These are phyloP conservation scores for Aspergillus neotritici DNA, from an alignment of 2,329 filamentous ascomycete species.

Conservation along the genomic window DNA sequence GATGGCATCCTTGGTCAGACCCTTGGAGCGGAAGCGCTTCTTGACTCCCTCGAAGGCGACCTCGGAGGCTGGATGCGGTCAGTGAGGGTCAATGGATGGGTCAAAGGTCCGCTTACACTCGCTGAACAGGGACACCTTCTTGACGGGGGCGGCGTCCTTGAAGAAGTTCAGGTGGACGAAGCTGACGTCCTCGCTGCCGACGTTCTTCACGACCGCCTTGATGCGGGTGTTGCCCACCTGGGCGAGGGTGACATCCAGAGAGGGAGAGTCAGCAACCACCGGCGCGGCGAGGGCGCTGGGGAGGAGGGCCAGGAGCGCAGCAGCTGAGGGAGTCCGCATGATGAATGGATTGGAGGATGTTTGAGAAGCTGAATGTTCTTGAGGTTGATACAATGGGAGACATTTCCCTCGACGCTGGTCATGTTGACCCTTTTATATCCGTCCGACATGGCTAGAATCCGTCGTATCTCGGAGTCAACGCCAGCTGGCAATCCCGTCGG, in stretches of 20 bases:
- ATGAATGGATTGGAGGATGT: constrained; percentile 3
- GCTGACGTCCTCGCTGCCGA: constrained; percentile 26
- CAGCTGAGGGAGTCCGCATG: constrained; percentile 18
- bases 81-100: background rate
- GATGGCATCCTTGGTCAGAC: constrained; percentile 25
- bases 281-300: constrained; percentile 18
- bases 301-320: constrained; percentile 18
- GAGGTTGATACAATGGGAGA: no score
- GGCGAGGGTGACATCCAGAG: constrained; percentile 29
- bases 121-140: constrained; percentile 32
- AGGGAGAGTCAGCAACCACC: constrained; percentile 8
- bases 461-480: no score
- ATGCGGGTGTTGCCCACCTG: constrained; percentile 29
- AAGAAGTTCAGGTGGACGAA: constrained; percentile 36
- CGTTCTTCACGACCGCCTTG: constrained; percentile 34
- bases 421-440: no score
- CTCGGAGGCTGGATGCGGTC: constrained; percentile 19
- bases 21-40: constrained; percentile 20
- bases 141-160: constrained; percentile 28
- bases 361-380: background rate
- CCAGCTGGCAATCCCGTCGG: no score
- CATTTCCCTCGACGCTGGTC: no score
- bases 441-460: no score
- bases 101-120: constrained; percentile 17
- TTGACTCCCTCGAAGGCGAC: constrained; percentile 31